These are phyloP conservation scores for Russula griseocarnosa DNA, from an alignment of 768 basidiomycete species.

Conservation along the genomic window DNA sequence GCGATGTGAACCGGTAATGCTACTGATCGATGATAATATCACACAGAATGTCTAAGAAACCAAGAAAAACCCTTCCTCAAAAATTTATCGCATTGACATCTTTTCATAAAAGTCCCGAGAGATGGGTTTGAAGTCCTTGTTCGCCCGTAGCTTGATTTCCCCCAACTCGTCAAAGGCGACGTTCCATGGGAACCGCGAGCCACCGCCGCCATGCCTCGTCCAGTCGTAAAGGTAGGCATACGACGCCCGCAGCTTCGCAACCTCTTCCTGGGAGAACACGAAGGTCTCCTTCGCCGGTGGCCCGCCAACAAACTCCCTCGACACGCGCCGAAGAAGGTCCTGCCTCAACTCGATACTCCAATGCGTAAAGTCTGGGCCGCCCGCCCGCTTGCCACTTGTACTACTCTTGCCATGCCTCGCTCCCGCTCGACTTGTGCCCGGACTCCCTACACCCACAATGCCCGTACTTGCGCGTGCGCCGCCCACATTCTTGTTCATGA, in stretches of 20 bases:
- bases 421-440: too few species aligned
- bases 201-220: neutral
- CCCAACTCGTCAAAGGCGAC: constrained; percentile 53
- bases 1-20: neutral
- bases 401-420: too few species aligned
- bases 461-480: neutral
- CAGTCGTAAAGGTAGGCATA: constrained; percentile 47
- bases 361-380: constrained; percentile 36
- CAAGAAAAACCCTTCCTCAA: neutral
- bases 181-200: constrained; percentile 49
- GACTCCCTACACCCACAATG: too few species aligned
- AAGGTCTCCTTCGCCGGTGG: constrained; percentile 33
- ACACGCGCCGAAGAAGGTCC: constrained; percentile 44
- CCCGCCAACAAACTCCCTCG: constrained; percentile 39
- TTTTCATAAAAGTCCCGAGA: constrained; percentile 44
- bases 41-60: too few species aligned
- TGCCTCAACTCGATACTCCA: constrained; percentile 46
- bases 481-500: neutral
- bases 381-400: neutral
- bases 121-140: constrained; percentile 41
- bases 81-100: constrained; percentile 30
- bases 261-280: constrained; percentile 34
- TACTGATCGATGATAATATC: neutral
- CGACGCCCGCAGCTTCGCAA: constrained; percentile 45
- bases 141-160: constrained; percentile 47